phyloP scores from a whole-genome alignment of 805 yeast species.

The Yamadazyma tumulicola region DNA sequence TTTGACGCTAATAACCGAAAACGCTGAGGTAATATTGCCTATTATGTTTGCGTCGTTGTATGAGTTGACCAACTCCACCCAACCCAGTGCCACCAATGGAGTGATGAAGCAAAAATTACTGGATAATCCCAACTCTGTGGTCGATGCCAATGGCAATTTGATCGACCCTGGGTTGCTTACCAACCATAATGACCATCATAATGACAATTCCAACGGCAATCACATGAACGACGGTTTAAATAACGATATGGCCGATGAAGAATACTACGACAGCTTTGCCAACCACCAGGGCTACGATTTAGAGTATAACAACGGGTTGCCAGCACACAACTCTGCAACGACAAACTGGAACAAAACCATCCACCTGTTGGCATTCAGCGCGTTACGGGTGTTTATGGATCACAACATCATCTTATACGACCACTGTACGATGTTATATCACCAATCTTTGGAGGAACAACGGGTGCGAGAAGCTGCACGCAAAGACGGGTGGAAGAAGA shows the following conservation, averaged over 20 bases:
- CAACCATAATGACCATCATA: conserved; percentile 14
- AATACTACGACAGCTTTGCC: conserved; percentile 40
- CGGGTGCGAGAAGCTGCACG: conserved; percentile 59
- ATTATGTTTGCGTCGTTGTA: conserved; percentile 87
- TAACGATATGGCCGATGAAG: conserved; percentile 42
- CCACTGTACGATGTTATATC: conserved; percentile 84
- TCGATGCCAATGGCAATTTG: conserved; percentile 42
- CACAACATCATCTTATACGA: conserved; percentile 88
- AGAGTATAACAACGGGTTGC: conserved; percentile 27
- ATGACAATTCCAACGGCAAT: conserved; percentile 11
- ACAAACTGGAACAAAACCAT: conserved; percentile 92
- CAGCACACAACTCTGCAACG: conserved; percentile 44
- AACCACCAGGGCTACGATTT: conserved; percentile 28
- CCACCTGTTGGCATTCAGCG: conserved; percentile 85
- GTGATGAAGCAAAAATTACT: conserved; percentile 33
- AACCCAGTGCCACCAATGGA: conserved; percentile 42
- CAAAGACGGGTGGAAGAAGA: conserved; percentile 65
- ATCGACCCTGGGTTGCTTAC: conserved; percentile 36
- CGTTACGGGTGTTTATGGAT: conserved; percentile 88
- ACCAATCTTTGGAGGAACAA: conserved; percentile 74
- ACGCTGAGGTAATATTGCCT: conserved; percentile 88
- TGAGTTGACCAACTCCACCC: conserved; percentile 63
- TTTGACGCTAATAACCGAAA: conserved; percentile 83
- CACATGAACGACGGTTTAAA: conserved; percentile 12
- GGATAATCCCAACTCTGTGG: conserved; percentile 35